Base-by-base conservation (phyloP, 768 basidiomycete species). In the Tricholomella constricta region DNA sequence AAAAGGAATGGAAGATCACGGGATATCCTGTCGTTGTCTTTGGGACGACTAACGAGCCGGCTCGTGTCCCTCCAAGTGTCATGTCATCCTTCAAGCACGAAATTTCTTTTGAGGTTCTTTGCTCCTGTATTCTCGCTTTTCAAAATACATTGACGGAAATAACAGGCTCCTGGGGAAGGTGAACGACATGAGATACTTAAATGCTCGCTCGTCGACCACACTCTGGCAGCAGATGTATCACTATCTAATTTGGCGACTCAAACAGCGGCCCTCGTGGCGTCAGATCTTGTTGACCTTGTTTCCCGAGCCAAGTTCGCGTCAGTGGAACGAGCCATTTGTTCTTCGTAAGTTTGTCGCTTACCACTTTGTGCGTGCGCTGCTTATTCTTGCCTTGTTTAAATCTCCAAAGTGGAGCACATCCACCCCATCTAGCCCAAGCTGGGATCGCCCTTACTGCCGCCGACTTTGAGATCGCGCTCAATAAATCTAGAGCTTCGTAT, bases 231-330 rank as follows among this genome's bases (percentile, higher is more conserved):
- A 0, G 97, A 99, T 69, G 86, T 97, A 2, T 87, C 88, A 7
- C 52, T 96, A n/a, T 66, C 72, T 31, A 66, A 70, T 4, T 59
- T 98, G 3, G 92, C 97, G 4, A 81, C 82, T 2, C 91, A 96
- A 64, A 96, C 95, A 3, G 97, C 97, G 14, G 94, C 94, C 2
- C 74, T 99, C 6, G 85, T 92, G 23, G 89, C 92, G 2, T 81
- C 75, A 12, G 97, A 98, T 67, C 75, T 98, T 12, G 78, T 74
- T 20, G 80, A 88, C 61, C 78, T 98, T 5, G 80, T 90, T 1
- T 60, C 62, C 12, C 82, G 84, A 25, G 81, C 91, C 0, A 74
- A 76, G 47, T 69, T 79, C 9, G 76, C 76, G 31, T 78, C 91
- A 0, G 57, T 88, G 12, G 74, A 77, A 42, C 79, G 85, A 23